Conservation (phyloP, 352 stramenopile genomes). For the Pythium brassicae region DNA sequence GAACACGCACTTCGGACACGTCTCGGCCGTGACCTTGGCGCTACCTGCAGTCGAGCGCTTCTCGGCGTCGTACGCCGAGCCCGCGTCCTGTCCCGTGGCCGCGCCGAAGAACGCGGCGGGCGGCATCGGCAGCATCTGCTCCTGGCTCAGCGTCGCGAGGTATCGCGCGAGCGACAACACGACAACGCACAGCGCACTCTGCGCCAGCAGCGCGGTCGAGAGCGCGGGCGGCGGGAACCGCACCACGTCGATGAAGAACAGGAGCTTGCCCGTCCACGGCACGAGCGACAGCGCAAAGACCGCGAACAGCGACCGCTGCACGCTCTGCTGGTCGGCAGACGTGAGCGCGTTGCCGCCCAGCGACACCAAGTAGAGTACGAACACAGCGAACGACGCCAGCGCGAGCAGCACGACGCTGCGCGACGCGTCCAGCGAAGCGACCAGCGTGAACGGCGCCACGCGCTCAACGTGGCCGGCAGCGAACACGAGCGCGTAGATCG, state of each 20-base stretch:
- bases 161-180: slow-evolving; percentile 42
- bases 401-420: slow-evolving; percentile 48
- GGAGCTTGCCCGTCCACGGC: slow-evolving; percentile 62
- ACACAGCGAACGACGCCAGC: slow-evolving; percentile 35
- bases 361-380: slow-evolving; percentile 43
- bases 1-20: slow-evolving; percentile 77
- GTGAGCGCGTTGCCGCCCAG: slow-evolving; percentile 34
- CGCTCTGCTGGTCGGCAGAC: slow-evolving; percentile 43
- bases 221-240: slow-evolving; percentile 32
- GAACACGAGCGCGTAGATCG: slow-evolving; percentile 33
- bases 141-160: slow-evolving; percentile 38
- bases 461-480: slow-evolving; percentile 32
- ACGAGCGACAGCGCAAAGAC: slow-evolving; percentile 49
- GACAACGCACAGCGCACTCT: slow-evolving; percentile 32
- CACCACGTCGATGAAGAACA: slow-evolving; percentile 47
- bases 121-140: slow-evolving; percentile 61
- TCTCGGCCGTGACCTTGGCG: slow-evolving; percentile 61
- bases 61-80: slow-evolving; percentile 31
- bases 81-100: slow-evolving; percentile 41
- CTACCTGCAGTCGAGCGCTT: neutral
- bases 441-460: slow-evolving; percentile 20
- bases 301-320: slow-evolving; percentile 55
- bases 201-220: slow-evolving; percentile 37
- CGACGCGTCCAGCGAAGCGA: slow-evolving; percentile 17
- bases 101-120: slow-evolving; percentile 72